phyloP scores from a whole-genome alignment of 148 eudicot species.

The Rhododendron kiyosumense region DNA sequence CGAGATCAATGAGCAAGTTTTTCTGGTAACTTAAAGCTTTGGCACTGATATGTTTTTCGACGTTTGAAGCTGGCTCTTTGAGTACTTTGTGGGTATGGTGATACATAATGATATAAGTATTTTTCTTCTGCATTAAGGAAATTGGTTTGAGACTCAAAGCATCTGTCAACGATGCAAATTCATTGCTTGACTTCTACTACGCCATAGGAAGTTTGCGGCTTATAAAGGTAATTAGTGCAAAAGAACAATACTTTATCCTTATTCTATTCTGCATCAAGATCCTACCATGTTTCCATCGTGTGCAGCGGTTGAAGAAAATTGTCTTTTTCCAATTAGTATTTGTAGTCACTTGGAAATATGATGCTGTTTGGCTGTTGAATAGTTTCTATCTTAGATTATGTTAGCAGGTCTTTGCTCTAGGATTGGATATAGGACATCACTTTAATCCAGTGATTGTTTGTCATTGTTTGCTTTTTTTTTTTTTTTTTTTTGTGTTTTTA shows the following conservation, averaged over 20 bases:
- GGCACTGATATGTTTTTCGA: neutral
- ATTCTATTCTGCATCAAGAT: neutral
- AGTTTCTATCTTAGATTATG: neutral
- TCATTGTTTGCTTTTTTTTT: neutral
- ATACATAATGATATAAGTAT: neutral
- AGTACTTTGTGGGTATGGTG: neutral
- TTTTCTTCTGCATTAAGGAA: conserved; percentile 31
- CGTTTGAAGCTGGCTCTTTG: neutral
- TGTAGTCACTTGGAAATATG: neutral
- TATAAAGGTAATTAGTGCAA: conserved; percentile 53
- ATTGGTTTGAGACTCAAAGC: conserved; percentile 57
- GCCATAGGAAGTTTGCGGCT: conserved; percentile 62
- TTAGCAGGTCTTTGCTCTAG: neutral
- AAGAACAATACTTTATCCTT: neutral
- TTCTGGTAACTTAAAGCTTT: conserved; percentile 38
- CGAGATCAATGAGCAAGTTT: conserved; percentile 35
- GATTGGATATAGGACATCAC: neutral
- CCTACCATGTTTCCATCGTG: neutral
- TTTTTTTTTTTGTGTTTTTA: conserved; percentile 9
- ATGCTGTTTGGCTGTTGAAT: neutral
- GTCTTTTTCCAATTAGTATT: neutral
- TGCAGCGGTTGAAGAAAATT: neutral
- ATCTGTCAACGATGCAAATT: conserved; percentile 40
- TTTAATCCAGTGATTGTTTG: neutral
- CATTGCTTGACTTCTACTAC: conserved; percentile 69